Base-by-base conservation (phyloP, 768 basidiomycete species). In the Naematelia encephala region DNA sequence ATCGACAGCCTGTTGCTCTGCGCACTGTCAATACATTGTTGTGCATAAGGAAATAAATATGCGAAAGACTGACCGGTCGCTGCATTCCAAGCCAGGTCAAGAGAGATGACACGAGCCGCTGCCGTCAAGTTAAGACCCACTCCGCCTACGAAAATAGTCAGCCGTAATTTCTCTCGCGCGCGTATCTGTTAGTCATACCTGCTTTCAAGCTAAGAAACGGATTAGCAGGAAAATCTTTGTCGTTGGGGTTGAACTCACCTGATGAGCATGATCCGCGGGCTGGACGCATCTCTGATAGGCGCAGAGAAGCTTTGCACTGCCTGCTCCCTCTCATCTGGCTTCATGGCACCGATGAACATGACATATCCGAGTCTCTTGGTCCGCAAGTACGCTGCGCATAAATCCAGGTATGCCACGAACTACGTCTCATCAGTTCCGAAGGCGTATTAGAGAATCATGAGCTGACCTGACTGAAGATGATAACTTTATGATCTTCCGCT, bases 331-430 rank as follows among this genome's bases (percentile, higher is more conserved):
- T 75, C 72, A 0, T 49, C 25, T 16, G 61, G 64, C 8, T 63
- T 70, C 77, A 79, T 79, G 29, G 66, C 59, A 1, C 80, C 80
- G 13, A 75, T 67, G 61, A 79, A 80, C 10, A 66, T 59, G 21
- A 55, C 58, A 21, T 73, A 61, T 3, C 57, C 47, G 60, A 74
- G 57, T 4, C 64, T 70, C 8, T 81, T 77, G 65, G 83, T 81
- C 0, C 76, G 73, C n/a, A 90, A 79, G 67, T 86, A 86, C 51
- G 82, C 76, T 0, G 83, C 85, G n/a, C 86, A 82, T 3, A 89
- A 79, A 10, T 82, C 80, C 34, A 90, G 80, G 57, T 84, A 86
- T 4, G 79, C 74, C 0, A 85, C 86, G 84, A 88, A 89, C 70
- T 87, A 85, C 0, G 86, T 87, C 8, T 8, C 16, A 8, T 39